Evolutionary conservation across 306 rosid genomes (phyloP).

Genomic region (Vigna mungo): DNA sequence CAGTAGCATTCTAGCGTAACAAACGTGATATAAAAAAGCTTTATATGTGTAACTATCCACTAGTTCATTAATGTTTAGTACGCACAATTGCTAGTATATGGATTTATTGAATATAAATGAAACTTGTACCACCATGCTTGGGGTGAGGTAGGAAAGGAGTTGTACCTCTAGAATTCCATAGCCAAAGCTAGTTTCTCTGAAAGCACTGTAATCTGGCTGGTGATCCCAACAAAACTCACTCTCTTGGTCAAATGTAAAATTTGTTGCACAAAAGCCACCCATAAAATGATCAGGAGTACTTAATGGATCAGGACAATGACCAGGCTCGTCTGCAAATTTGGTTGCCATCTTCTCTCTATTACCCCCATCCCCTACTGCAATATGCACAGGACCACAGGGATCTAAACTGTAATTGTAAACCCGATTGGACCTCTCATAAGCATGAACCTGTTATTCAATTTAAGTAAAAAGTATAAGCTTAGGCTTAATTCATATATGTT

Average conservation of each 20-base stretch:
- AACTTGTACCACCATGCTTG: slow-evolving; percentile 3
- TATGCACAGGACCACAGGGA: slow-evolving; percentile 81
- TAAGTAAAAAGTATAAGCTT: slow-evolving; percentile 3
- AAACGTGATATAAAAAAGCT: slow-evolving; percentile 29
- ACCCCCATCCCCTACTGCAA: slow-evolving; percentile 86
- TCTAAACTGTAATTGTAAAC: slow-evolving; percentile 75
- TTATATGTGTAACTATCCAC: slow-evolving; percentile 18
- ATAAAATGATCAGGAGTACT: slow-evolving; percentile 54
- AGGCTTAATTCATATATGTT: slow-evolving; percentile 31
- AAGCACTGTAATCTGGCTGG: slow-evolving; percentile 77
- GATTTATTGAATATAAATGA: slow-evolving; percentile 26
- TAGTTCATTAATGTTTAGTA: neutral
- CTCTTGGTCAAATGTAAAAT: slow-evolving; percentile 65
- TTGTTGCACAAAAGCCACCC: slow-evolving; percentile 71
- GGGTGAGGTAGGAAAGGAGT: slow-evolving; percentile 27
- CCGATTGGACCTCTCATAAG: slow-evolving; percentile 89
- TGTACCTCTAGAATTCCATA: slow-evolving; percentile 82
- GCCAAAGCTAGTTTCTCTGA: slow-evolving; percentile 82
- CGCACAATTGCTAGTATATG: neutral
- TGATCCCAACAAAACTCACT: slow-evolving; percentile 82
- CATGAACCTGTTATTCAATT: slow-evolving; percentile 75
- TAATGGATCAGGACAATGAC: slow-evolving; percentile 68
- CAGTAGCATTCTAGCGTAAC: neutral
- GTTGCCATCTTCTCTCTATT: slow-evolving; percentile 87
- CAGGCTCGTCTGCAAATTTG: slow-evolving; percentile 65